A percentile compares a stretch with the other conserved stretches of the same genome.
Conservation (phyloP, 2,329 filamentous ascomycete species). For the Sporothrix brasiliensis region DNA sequence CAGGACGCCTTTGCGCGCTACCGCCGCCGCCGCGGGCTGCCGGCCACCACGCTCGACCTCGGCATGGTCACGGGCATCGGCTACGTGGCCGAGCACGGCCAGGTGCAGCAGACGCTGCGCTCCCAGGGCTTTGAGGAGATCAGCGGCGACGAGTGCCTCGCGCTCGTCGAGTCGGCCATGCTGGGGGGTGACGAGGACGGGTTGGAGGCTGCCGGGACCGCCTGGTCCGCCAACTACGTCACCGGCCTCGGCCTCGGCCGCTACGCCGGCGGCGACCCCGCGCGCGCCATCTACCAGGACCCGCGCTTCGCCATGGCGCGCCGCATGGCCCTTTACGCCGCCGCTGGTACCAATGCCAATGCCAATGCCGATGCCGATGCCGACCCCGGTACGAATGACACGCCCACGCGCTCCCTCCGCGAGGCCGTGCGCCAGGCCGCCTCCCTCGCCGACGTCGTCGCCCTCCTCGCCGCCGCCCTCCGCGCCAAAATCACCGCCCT, state of each 20-base stretch:
- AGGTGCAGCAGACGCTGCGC: constrained; percentile 33
- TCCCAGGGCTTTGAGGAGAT: constrained; percentile 38
- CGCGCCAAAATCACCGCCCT: constrained; percentile 32
- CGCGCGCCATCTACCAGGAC: constrained; percentile 34
- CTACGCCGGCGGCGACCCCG: constrained; percentile 33
- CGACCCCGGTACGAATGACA: background rate
- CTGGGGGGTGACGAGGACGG: background rate
- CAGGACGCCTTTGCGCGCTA: constrained; percentile 47
- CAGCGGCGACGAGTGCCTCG: constrained; percentile 35
- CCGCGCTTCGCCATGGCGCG: constrained; percentile 34
- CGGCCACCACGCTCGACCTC: constrained; percentile 46
- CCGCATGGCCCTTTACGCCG: constrained; percentile 25
- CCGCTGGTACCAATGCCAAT: no score
- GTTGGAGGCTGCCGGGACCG: no score
- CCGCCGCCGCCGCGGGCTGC: constrained; percentile 42
- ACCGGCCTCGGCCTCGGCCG: constrained; percentile 36
- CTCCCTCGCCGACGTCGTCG: constrained; percentile 22
- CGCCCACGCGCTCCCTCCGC: constrained; percentile 29
- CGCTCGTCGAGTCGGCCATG: constrained; percentile 38
- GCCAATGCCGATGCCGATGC: background rate
- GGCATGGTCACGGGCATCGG: constrained; percentile 45
- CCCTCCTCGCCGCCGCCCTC: constrained; percentile 28
- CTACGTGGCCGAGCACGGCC: constrained; percentile 39
- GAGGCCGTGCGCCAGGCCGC: constrained; percentile 30
- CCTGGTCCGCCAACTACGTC: constrained; percentile 34